Percentiles rank a stretch among this genome's conserved stretches.
phyloP scores from a whole-genome alignment of 1,284 basidiomycete genomes.

The Cryptococcus neoformans region DNA sequence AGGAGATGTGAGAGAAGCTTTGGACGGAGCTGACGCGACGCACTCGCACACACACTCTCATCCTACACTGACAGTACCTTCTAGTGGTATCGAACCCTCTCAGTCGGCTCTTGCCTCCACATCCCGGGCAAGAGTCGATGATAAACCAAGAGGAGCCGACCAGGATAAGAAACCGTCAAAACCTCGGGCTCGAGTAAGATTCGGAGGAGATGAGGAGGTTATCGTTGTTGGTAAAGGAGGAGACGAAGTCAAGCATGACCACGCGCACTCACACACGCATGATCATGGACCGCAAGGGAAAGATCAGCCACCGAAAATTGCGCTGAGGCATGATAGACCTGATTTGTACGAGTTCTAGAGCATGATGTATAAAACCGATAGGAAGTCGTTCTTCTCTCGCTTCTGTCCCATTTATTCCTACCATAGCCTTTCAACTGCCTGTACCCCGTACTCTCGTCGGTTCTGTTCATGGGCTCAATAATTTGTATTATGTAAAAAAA shows the following conservation, averaged over 20 bases:
- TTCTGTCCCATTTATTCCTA: too few relatives aligned
- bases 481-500: too few relatives aligned
- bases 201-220: constrained; percentile 35
- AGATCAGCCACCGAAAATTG: constrained; percentile 13
- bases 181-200: constrained; percentile 35
- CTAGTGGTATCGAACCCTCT: constrained; percentile 1
- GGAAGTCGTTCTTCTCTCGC: too few relatives aligned
- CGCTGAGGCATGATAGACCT: constrained; percentile 47
- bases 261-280: constrained; percentile 13
- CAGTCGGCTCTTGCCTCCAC: background rate
- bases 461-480: too few relatives aligned
- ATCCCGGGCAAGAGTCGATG: background rate
- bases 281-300: constrained; percentile 16
- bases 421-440: too few relatives aligned
- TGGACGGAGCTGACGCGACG: constrained; percentile 7
- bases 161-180: constrained; percentile 24
- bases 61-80: constrained; percentile 2
- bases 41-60: background rate
- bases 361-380: too few relatives aligned
- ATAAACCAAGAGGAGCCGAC: constrained; percentile 13
- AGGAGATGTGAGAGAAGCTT: constrained; percentile 1
- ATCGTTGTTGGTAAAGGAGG: constrained; percentile 4
- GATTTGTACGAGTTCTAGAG: constrained; percentile 52
- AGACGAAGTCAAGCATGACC: constrained; percentile 4
- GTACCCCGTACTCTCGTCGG: too few relatives aligned